A percentile compares a stretch with the other conserved stretches of the same genome.
phyloP scores from a whole-genome alignment of 2,329 filamentous ascomycete species.

The Colletotrichum chrysophilum region DNA sequence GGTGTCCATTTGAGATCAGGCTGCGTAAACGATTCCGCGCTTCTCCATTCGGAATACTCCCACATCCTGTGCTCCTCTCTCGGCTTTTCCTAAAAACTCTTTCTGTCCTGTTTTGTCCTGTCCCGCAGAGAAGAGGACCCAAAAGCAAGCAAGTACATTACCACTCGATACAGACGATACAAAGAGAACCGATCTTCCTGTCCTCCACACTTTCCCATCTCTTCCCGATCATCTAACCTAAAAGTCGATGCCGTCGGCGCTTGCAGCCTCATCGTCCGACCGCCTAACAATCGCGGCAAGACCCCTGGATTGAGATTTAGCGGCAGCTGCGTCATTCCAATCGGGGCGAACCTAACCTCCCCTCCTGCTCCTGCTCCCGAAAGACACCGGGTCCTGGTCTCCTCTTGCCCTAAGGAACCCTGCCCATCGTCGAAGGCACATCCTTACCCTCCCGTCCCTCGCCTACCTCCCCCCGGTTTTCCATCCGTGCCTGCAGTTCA shows the following conservation, averaged over 20 bases:
- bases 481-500: neutral
- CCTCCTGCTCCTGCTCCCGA: neutral
- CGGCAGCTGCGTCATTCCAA: constrained; percentile 9
- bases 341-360: constrained; percentile 1
- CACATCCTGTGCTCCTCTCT: neutral
- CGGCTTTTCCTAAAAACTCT: neutral
- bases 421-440: neutral
- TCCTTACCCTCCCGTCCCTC: constrained; percentile 1
- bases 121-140: neutral
- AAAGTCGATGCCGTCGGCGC: constrained; percentile 9
- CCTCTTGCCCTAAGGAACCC: constrained; percentile 4
- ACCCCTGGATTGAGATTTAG: constrained; percentile 2
- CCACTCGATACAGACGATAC: neutral
- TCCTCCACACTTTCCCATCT: neutral
- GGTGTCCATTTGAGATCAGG: neutral
- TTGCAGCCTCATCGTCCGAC: constrained; percentile 11
- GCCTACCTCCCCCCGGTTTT: neutral
- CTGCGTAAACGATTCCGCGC: neutral
- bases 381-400: neutral
- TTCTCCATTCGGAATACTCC: neutral
- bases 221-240: constrained; percentile 5
- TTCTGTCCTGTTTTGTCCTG: neutral
- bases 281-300: neutral
- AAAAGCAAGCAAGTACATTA: neutral
- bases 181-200: neutral